Evolutionary conservation across 1,139 yeast species (phyloP), one percentile per base, ranked within the genome.

Genomic region (Pichia sp.): DNA sequence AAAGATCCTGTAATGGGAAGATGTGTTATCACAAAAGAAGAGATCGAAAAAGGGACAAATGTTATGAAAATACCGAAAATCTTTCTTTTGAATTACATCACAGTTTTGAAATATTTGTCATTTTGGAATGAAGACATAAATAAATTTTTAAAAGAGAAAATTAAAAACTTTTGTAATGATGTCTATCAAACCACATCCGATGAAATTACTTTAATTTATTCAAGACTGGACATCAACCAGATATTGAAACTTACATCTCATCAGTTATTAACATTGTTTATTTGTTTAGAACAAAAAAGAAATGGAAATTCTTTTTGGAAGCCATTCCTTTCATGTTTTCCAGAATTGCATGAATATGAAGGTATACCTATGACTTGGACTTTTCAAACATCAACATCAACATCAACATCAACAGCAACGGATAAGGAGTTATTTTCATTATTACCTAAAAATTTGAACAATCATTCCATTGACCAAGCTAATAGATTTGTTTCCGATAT

Each of bases 321-420:
- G 40, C 87, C 87, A 0, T 82, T 82, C 53, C 61, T 82, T 30
- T 69, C 73, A 35, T 72, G 77, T 57, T 68, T 82, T 41, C 90
- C 92, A 0, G 56, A 61, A 0, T 50, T 67, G 8, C 57, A 64
- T 0, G 87, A 82, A 44, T 71, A 82, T 67, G 4, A 67, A 73
- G 11, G 87, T 85, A 2, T 64, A 78, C 42, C 67, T 69, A 4
- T 80, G 85, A 85, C 58, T 71, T 20, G 63, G 68, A 37, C 16
- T 22, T 31, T 42, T 3, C 3, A 20, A 1, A 40, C 44, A 28
- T 38, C 37, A 30, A 22, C 24, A 9, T 7, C 11, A 27, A 1
- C 12, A 16, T 16, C 16, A 1, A 40, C 44, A 28, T 38, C 37
- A 30, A 22, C 24, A 9, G 8, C 11, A 27, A 1, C 12, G 3